Percentiles rank a stretch among this genome's conserved stretches.
Evolutionary conservation across 305 asterid species (phyloP).

Genomic region (Plantago coronopus): DNA sequence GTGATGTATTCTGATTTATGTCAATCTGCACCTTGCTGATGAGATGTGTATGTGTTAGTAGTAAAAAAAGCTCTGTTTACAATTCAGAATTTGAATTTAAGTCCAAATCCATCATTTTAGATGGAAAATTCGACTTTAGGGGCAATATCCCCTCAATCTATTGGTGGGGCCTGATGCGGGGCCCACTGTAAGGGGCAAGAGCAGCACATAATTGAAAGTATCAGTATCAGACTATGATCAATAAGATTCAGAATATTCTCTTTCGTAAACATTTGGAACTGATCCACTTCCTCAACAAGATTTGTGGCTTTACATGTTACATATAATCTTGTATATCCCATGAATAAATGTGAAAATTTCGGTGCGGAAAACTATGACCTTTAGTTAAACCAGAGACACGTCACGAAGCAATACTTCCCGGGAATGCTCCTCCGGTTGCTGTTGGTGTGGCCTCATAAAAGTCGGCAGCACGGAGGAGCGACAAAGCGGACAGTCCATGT

Average conservation of each 20-base stretch:
- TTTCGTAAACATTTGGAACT: neutral
- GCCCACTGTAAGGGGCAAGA: neutral
- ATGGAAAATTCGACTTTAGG: no score
- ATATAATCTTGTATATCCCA: neutral
- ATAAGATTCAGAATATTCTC: no score
- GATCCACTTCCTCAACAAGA: neutral
- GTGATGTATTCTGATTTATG: neutral
- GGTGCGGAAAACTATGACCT: neutral
- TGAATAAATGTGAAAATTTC: neutral
- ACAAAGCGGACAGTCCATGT: slow-evolving; percentile 72
- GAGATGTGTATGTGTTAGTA: neutral
- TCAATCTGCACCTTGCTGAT: neutral
- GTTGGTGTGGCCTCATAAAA: slow-evolving; percentile 16
- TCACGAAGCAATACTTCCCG: slow-evolving; percentile 31
- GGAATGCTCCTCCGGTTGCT: slow-evolving; percentile 23
- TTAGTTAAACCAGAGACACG: slow-evolving; percentile 20
- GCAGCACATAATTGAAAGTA: neutral
- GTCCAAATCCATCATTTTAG: no score
- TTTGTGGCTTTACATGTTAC: neutral
- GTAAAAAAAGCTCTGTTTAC: no score
- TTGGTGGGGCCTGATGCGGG: no score
- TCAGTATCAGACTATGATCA: neutral
- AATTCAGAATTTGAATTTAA: no score
- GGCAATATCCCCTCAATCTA: no score
- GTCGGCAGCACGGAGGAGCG: slow-evolving; percentile 51